Evolutionary conservation across 768 basidiomycete genomes (phyloP), one percentile per base, ranked within the genome.

Genomic region (Phanerochaete sordida): DNA sequence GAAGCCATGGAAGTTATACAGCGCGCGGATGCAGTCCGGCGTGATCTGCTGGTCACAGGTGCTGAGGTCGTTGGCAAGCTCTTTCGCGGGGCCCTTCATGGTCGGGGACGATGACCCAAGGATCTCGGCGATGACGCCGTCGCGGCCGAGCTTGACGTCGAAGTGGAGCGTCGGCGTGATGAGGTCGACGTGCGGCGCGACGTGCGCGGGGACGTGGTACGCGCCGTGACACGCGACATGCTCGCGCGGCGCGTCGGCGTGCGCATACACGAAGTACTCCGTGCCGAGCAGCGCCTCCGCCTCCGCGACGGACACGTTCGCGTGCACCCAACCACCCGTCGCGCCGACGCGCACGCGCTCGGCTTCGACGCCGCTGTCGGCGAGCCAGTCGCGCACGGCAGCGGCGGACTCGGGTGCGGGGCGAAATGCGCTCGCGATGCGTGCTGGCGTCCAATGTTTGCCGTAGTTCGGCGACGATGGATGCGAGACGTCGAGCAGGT

Each of bases 161-260:
- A 90, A 90, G 70, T 84, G 82, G 1, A 87, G 86, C 0, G 89
- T 90, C 0, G 89, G 89, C 59, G 87, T 86, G 30, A 90, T 75
- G 28, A 90, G 69, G 28, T 89, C 86, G 54, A 90, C 70, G 65
- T 90, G 86, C 8, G 76, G 71, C 60, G 84, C 77, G 54, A 90
- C 70, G 58, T 79, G 63, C 54, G 76, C 75, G 0, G 89, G 89
- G 21, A 91, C 78, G 63, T 82, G 84, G 73, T 89, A 91, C 60
- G 74, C 77, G 2, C 78, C 49, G 80, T 82, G n/a, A 85, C 86
- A 61, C 84, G 81, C 76, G 56, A 89, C 72, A 44, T 87, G 72
- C 35, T 75, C 70, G 21, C 81, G 81, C 6, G 81, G 84, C 53
- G 75, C 79, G 24, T 73, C 72, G 11, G 68, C 68, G 66, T 89